Evolutionary conservation across 495 filamentous ascomycete species (phyloP), one percentile per base, ranked within the genome.

Genomic region (Patellaria atrata): DNA sequence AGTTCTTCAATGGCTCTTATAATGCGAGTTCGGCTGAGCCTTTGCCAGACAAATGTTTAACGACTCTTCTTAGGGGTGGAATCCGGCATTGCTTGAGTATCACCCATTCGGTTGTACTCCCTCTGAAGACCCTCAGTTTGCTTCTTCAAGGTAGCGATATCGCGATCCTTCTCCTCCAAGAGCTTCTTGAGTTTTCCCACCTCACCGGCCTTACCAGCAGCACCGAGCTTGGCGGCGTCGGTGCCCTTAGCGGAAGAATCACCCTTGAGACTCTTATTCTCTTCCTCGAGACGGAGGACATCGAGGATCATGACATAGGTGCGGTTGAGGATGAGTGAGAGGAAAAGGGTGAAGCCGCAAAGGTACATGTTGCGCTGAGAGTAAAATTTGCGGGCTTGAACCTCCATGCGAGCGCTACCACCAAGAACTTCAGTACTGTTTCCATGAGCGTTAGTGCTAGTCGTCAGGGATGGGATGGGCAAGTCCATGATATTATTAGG

Each of bases 331-430:
- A 97, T 96, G 27, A 97, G 67, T 23, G 87, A 94, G 37, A 97
- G 76, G 76, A 97, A 97, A 40, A 96, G 79, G 0, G 89, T 97
- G 68, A 97, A 97, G 49, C 89, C 89, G 62, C 91, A 96, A 37
- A 97, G 84, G 65, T 97, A 97, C 91, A 97, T 94, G 73, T 97
- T 97, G 54, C 89, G 87, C 64, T 97, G 86, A 40, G 86, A 92
- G 73, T 97, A 97, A 69, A 97, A 97, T 60, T 96, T 96, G 67
- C 89, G 86, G 40, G 89, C 89, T 59, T 97, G 89, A 12, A 94
- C 84, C 61, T 97, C 89, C 73, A 91, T 82, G 43, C 89, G 84
- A 56, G 93, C 89, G 57, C 79, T 77, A 32, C 91, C 81, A 55
- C 77, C 75, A 23, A 91, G 67, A 33, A 77, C 71, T 8, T 43